Base-by-base conservation (phyloP, 495 filamentous ascomycete genomes). In the Xylaria grammica region DNA sequence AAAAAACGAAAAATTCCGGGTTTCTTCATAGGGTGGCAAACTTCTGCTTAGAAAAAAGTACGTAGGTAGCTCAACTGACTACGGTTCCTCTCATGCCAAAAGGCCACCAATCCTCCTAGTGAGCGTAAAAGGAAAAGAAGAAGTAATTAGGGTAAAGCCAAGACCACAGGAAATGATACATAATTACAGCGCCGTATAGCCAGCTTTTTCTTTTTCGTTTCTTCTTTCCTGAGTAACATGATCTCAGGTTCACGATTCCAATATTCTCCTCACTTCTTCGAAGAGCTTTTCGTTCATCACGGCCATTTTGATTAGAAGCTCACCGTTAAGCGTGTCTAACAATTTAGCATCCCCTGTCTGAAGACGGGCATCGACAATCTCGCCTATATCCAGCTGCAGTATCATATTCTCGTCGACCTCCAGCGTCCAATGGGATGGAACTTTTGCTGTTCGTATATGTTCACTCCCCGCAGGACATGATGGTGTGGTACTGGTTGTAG, bases 241-340 rank as follows among this genome's bases (percentile, higher is more conserved):
- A 36, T 36, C 24, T n/a, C 11, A 9, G 13, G 3, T 54, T 56
- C 7, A 56, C 19, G 45, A 49, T 62, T 60, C 44, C 59, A 70
- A 32, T 15, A 63, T 62, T 44, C 19, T 46, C 17, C 20, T 13
- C 10, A 67, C 52, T 27, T 60, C 50, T 53, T 67, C 52, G 4
- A 66, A 62, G 4, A 71, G 34, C 13, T 54, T 46, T 22, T 59
- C 48, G n/a, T 69, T 62, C 15, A 17, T 46, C 6, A 57, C n/a
- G 0, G 64, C 55, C 58, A 69, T 50, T 8, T 65, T 69, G 11
- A 73, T 50, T 1, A 73, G 55, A 8, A 73, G 32, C 24, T 73
- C 71, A 32, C 63, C 65, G 4, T 62, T 51, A 4, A 69, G 59
- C 4, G 46, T 34, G 36, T 67, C 62, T 38, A 73, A 26, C 17